A percentile compares a stretch with the other conserved stretches of the same genome.
Conservation (phyloP, 805 yeast genomes). For the Saccharomycopsis sp. region DNA sequence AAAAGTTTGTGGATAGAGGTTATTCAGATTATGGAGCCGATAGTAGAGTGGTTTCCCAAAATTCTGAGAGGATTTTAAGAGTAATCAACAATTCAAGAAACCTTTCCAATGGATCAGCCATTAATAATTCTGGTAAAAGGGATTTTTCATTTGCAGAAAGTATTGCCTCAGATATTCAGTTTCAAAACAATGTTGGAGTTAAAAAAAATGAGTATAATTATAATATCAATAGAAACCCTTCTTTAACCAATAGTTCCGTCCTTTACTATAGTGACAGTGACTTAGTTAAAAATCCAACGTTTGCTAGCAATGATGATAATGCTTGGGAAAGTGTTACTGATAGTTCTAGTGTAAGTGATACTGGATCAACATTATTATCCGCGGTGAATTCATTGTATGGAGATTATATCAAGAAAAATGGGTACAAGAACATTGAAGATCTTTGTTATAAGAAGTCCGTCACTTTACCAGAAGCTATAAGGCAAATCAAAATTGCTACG, state of each 20-base stretch:
- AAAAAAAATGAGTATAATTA: background rate
- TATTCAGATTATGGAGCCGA: background rate
- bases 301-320: background rate
- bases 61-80: background rate
- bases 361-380: slow-evolving; percentile 13
- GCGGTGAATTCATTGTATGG: slow-evolving; percentile 18
- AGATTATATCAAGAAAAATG: slow-evolving; percentile 13
- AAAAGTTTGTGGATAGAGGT: background rate
- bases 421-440: slow-evolving; percentile 14
- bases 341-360: slow-evolving; percentile 1
- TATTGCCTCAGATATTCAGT: slow-evolving; percentile 16
- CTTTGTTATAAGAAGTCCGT: slow-evolving; percentile 10
- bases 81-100: background rate
- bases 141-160: slow-evolving; percentile 17
- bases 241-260: slow-evolving; percentile 10
- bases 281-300: slow-evolving; percentile 10
- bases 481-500: slow-evolving; percentile 10
- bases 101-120: background rate
- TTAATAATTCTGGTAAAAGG: background rate
- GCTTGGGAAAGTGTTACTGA: slow-evolving; percentile 12
- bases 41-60: background rate
- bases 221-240: background rate
- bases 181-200: slow-evolving; percentile 8
- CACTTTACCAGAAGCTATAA: slow-evolving; percentile 14
- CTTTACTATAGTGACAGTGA: slow-evolving; percentile 17